Conservation (phyloP, 352 stramenopile species). For the Phytophthora vignae region DNA sequence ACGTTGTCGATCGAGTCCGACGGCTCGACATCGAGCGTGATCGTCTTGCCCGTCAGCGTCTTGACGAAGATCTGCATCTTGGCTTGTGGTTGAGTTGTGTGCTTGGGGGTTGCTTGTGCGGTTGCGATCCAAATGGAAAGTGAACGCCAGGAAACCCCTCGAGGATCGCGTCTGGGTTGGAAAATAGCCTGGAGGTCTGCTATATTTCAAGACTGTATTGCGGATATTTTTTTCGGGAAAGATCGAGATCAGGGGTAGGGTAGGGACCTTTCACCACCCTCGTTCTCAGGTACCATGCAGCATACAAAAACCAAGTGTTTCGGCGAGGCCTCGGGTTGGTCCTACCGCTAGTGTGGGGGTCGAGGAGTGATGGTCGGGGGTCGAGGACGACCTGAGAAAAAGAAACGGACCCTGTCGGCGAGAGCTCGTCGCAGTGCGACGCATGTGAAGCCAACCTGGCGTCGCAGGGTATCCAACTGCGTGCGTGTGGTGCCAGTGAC, state of each 20-base stretch:
- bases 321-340: constrained; percentile 1
- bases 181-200: neutral
- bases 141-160: constrained; percentile 9
- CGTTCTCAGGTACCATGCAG: constrained; percentile 13
- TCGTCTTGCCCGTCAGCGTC: constrained; percentile 80
- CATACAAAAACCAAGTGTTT: constrained; percentile 26
- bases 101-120: constrained; percentile 19
- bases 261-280: constrained; percentile 4
- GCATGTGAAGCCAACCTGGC: neutral
- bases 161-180: neutral
- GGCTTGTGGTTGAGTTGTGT: neutral
- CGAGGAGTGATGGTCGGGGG: neutral
- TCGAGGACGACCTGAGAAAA: constrained; percentile 19
- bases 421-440: too few species aligned
- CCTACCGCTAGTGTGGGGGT: constrained; percentile 16
- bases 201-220: neutral
- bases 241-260: constrained; percentile 1
- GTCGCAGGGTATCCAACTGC: neutral
- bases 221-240: neutral
- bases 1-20: constrained; percentile 63
- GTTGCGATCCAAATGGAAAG: constrained; percentile 27
- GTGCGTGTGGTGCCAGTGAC: too few species aligned
- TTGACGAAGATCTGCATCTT: constrained; percentile 15
- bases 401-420: neutral
- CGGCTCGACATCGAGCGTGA: constrained; percentile 46